Percentiles rank a stretch among this genome's conserved stretches.
Evolutionary conservation across 768 basidiomycete genomes (phyloP).

Genomic region (Russula brevipes): DNA sequence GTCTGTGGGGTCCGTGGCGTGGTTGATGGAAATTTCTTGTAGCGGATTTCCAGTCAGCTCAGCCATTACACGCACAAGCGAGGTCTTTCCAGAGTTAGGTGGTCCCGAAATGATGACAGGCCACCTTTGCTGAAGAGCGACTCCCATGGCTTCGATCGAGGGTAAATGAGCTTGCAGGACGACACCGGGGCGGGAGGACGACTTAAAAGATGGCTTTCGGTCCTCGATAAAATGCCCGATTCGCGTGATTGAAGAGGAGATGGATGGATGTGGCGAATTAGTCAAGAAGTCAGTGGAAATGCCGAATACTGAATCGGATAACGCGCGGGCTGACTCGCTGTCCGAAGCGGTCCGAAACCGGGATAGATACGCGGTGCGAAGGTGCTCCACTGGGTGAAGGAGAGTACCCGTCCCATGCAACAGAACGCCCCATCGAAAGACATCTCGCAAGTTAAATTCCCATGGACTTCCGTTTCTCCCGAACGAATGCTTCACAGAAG

Average conservation of each 20-base stretch:
- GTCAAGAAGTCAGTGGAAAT: constrained; percentile 28
- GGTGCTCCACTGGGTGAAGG: constrained; percentile 54
- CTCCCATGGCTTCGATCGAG: constrained; percentile 68
- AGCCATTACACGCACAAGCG: constrained; percentile 64
- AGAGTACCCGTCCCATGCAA: constrained; percentile 33
- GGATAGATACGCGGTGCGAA: constrained; percentile 73
- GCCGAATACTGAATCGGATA: constrained; percentile 54
- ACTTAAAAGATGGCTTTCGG: constrained; percentile 34
- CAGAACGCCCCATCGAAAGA: constrained; percentile 80
- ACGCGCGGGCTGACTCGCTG: constrained; percentile 42
- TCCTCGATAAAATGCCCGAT: constrained; percentile 55
- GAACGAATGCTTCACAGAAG: constrained; percentile 58
- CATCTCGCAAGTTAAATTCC: constrained; percentile 97
- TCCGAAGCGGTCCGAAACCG: constrained; percentile 79
- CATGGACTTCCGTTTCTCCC: constrained; percentile 83
- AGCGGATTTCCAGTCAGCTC: constrained; percentile 62
- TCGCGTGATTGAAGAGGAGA: constrained; percentile 50
- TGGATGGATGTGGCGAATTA: constrained; percentile 35
- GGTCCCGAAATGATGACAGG: constrained; percentile 83
- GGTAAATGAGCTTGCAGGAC: constrained; percentile 59
- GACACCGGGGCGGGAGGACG: constrained; percentile 40
- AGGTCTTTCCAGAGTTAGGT: constrained; percentile 72
- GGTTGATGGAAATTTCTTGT: constrained; percentile 72
- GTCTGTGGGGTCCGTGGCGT: constrained; percentile 87
- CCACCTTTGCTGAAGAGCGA: constrained; percentile 73